Percentiles rank a stretch among this genome's conserved stretches.
phyloP scores from a whole-genome alignment of 1,284 basidiomycete genomes.

The Ceratobasidium sp. region DNA sequence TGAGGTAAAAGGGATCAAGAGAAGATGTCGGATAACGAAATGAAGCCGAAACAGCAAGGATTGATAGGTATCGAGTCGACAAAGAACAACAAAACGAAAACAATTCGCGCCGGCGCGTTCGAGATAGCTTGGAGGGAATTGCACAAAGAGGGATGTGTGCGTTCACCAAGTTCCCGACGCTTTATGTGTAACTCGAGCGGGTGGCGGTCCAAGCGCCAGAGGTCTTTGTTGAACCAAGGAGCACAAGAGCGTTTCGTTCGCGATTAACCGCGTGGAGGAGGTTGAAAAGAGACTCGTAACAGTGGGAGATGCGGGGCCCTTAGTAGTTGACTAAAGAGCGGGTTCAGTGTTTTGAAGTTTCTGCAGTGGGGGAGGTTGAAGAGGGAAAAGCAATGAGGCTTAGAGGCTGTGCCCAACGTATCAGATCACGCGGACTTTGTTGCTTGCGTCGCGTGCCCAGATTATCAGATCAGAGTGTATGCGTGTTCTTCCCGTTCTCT shows the following conservation, averaged over 20 bases:
- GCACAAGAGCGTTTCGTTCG: slow-evolving; percentile 19
- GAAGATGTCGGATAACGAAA: slow-evolving; percentile 18
- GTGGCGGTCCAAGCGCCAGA: slow-evolving; percentile 32
- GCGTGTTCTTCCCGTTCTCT: slow-evolving; percentile 2
- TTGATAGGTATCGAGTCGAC: slow-evolving; percentile 26
- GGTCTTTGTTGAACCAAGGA: slow-evolving; percentile 41
- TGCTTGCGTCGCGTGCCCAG: slow-evolving; percentile 34
- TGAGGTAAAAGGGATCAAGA: neutral
- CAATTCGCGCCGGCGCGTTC: slow-evolving; percentile 41
- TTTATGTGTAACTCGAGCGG: slow-evolving; percentile 25
- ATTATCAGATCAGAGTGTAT: slow-evolving; percentile 37
- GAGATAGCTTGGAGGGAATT: slow-evolving; percentile 9
- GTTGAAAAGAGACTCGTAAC: slow-evolving; percentile 16
- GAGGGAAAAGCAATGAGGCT: slow-evolving; percentile 37
- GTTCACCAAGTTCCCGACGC: slow-evolving; percentile 19
- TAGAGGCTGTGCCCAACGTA: slow-evolving; percentile 29
- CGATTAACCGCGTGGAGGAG: slow-evolving; percentile 8
- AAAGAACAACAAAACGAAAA: slow-evolving; percentile 20
- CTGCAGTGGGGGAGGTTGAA: slow-evolving; percentile 38
- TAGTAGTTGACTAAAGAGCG: slow-evolving; percentile 12
- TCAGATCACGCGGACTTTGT: slow-evolving; percentile 33
- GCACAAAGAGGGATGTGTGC: slow-evolving; percentile 11
- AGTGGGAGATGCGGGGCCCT: slow-evolving; percentile 20
- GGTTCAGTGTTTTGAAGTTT: slow-evolving; percentile 31
- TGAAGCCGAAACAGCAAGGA: slow-evolving; percentile 21